Evolutionary conservation across 2,329 filamentous ascomycete species (phyloP), one percentile per base, ranked within the genome.

Genomic region (Fusarium transvaalense): DNA sequence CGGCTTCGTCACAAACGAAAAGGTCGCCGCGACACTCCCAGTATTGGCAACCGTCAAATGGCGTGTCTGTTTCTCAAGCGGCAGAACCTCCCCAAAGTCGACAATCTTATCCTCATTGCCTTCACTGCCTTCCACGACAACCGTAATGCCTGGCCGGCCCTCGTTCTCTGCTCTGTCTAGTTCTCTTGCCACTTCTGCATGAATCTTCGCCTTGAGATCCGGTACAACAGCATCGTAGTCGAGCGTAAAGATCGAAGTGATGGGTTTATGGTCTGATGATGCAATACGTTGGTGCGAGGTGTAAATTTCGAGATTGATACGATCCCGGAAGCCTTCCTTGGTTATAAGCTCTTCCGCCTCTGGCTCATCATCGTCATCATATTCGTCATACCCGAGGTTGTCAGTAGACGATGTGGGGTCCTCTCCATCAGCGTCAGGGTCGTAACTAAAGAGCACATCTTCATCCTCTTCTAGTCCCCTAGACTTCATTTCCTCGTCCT

Each of bases 211-310:
- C 77, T 97, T 97, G 27, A 97, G 82, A 29, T 95, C 90, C 0
- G 94, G 92, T 0, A 97, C 89, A 1, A 97, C 92, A 1, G 92
- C 91, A 66, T 97, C 92, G 75, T 96, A 97, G 43, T 91, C 90
- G 10, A 99, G 80, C 0, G 88, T 91, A 75, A 98, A 98, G 1
- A 94, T 83, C 1, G 94, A 93, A 61, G 90, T 88, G 3, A 99
- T 82, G 0, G 96, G 97, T 77, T 99, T 99, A 79, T 99, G 96
- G 73, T 99, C 96, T 0, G 95, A 98, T 1, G 95, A 97, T 17
- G 92, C 87, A 25, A 99, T 90, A 19, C 92, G 87, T 78, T 98
- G 96, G 74, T 98, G 93, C 1, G 94, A 95, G 0, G 90, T 89
- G 77, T 99, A 99, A 60, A 92, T 79, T 56, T 89, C 86, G 34